Evolutionary conservation across 2,329 filamentous ascomycete genomes (phyloP).

Genomic region (Fusarium denticulatum): DNA sequence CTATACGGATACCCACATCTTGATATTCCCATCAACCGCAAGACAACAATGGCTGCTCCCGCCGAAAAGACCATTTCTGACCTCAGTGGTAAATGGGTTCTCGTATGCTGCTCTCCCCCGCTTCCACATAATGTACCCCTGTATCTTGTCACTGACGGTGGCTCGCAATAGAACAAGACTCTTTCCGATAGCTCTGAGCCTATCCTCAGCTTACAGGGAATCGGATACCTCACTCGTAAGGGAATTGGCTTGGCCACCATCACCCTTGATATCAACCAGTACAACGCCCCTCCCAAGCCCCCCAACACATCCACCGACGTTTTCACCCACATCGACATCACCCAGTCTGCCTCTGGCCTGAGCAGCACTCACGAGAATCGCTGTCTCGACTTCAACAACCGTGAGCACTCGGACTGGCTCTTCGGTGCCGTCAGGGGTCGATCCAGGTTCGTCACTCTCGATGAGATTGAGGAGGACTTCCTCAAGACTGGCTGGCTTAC

Average conservation of each 20-base stretch:
- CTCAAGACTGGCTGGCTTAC: conserved; percentile 69
- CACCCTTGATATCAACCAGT: conserved; percentile 70
- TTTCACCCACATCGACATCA: conserved; percentile 73
- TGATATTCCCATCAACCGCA: background rate
- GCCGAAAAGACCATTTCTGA: conserved; percentile 71
- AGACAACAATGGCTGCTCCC: conserved; percentile 74
- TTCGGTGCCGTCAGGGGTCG: conserved; percentile 77
- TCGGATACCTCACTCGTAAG: conserved; percentile 78
- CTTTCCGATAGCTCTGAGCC: conserved; percentile 76
- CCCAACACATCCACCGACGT: conserved; percentile 52
- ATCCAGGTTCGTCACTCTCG: conserved; percentile 60
- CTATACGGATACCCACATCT: background rate
- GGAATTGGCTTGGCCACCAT: conserved; percentile 75
- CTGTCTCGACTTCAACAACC: conserved; percentile 60
- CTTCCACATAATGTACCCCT: background rate
- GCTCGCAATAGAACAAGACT: conserved; percentile 72
- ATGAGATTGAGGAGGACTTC: conserved; percentile 64
- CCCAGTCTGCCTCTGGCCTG: conserved; percentile 78
- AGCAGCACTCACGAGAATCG: conserved; percentile 69
- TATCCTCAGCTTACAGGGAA: conserved; percentile 76
- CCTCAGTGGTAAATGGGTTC: conserved; percentile 74
- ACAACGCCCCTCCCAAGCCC: conserved; percentile 55
- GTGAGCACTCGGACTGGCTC: conserved; percentile 79
- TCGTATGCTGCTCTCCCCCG: conserved; percentile 61
- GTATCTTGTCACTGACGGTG: conserved; percentile 5